Percentiles rank a stretch among this genome's conserved stretches.
These are phyloP conservation scores for Letharia columbiana DNA, from an alignment of 495 filamentous ascomycete species.

Conservation along the genomic window DNA sequence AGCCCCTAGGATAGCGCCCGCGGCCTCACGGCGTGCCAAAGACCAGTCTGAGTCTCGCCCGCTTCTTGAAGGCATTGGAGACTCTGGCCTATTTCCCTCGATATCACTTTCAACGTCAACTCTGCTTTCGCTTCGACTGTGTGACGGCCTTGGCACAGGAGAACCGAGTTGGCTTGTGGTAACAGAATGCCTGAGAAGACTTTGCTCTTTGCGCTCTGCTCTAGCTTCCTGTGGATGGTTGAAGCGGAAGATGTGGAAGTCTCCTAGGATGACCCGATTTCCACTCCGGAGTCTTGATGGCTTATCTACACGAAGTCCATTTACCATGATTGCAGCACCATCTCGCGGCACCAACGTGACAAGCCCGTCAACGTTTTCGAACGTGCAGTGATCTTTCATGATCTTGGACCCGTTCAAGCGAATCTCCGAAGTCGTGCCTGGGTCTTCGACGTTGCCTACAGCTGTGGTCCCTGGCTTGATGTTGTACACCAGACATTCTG, in stretches of 20 bases:
- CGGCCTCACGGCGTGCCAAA: constrained; percentile 86
- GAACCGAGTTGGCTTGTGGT: constrained; percentile 72
- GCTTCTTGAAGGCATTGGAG: constrained; percentile 61
- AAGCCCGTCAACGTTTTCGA: constrained; percentile 83
- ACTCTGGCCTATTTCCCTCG: constrained; percentile 65
- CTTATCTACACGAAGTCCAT: constrained; percentile 77
- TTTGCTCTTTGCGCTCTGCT: constrained; percentile 84
- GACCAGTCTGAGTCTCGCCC: constrained; percentile 92
- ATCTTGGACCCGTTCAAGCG: constrained; percentile 91
- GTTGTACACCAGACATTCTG: constrained; percentile 97
- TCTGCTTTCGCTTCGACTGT: constrained; percentile 70
- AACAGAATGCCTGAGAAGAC: constrained; percentile 78
- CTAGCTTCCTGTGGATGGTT: constrained; percentile 96
- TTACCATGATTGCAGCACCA: constrained; percentile 94
- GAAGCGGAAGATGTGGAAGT: constrained; percentile 99
- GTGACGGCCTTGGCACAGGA: constrained; percentile 58
- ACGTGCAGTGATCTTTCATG: constrained; percentile 81
- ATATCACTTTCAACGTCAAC: constrained; percentile 61
- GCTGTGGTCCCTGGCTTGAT: constrained; percentile 90
- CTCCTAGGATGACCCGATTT: constrained; percentile 88
- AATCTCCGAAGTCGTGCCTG: constrained; percentile 75
- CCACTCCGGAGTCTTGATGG: constrained; percentile 81
- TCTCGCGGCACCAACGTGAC: constrained; percentile 86
- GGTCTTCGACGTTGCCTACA: constrained; percentile 83
- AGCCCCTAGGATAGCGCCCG: constrained; percentile 77